Evolutionary conservation across 1,284 basidiomycete species (phyloP).

Genomic region (Lentinula novae-zelandiae): DNA sequence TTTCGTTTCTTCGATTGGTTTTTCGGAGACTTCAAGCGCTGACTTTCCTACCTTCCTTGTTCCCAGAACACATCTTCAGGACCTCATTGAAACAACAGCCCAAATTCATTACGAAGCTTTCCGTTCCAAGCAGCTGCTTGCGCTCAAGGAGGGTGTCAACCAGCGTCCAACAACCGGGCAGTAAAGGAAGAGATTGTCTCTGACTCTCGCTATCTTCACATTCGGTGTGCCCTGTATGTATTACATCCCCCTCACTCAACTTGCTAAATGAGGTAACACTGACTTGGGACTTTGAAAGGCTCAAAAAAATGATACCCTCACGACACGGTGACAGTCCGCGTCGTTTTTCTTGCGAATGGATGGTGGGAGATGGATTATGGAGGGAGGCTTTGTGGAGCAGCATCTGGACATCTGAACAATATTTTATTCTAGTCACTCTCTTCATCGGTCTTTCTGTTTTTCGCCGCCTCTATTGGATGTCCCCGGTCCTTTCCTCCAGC

Average conservation of each 20-base stretch:
- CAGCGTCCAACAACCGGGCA: slow-evolving; percentile 38
- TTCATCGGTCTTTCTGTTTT: background rate
- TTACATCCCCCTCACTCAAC: background rate
- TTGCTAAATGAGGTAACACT: background rate
- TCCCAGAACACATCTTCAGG: slow-evolving; percentile 89
- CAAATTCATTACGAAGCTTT: slow-evolving; percentile 99
- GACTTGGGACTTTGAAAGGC: background rate
- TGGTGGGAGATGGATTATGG: background rate
- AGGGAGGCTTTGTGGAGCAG: background rate
- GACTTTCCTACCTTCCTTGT: background rate
- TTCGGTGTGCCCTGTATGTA: background rate
- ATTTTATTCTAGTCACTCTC: background rate
- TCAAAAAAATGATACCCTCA: background rate
- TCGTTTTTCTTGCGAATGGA: background rate
- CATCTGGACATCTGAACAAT: background rate
- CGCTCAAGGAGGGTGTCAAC: slow-evolving; percentile 83
- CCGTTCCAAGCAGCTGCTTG: slow-evolving; percentile 94
- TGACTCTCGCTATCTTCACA: background rate
- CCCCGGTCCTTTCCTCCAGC: background rate
- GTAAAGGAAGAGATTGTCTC: slow-evolving; percentile 1
- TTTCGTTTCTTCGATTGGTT: background rate
- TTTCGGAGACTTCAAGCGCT: no score
- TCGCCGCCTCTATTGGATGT: background rate
- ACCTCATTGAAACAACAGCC: slow-evolving; percentile 97
- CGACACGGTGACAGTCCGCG: background rate